phyloP scores from a whole-genome alignment of 2,329 filamentous ascomycete genomes.

The Ascochyta pisi region DNA sequence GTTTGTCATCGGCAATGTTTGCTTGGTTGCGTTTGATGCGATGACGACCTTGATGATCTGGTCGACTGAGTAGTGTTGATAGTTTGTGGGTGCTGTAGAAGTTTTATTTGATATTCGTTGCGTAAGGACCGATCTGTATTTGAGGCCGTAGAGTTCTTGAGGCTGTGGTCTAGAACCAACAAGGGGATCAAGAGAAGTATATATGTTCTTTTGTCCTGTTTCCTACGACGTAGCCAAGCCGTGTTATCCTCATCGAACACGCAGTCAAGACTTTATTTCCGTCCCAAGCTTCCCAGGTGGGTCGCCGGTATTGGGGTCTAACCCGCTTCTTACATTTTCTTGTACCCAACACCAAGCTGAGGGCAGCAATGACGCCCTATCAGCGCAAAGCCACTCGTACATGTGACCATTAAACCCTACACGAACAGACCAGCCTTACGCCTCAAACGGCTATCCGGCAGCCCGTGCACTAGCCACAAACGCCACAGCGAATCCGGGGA shows the following conservation, averaged over 20 bases:
- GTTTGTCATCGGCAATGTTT: conserved; percentile 41
- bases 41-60: conserved; percentile 1
- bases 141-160: background rate
- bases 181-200: conserved; percentile 4
- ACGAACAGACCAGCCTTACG: conserved; percentile 31
- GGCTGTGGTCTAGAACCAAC: conserved; percentile 6
- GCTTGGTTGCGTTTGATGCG: background rate
- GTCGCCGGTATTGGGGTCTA: conserved; percentile 15
- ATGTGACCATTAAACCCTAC: conserved; percentile 26
- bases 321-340: conserved; percentile 8
- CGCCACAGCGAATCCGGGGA: conserved; percentile 36
- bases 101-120: background rate
- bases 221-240: conserved; percentile 8
- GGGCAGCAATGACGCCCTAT: conserved; percentile 20
- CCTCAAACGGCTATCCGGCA: conserved; percentile 25
- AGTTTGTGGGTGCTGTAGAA: background rate
- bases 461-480: conserved; percentile 36
- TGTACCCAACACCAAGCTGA: conserved; percentile 11
- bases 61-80: conserved; percentile 9
- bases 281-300: conserved; percentile 13
- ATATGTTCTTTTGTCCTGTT: conserved; percentile 5
- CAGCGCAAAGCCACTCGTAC: conserved; percentile 11
- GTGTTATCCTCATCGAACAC: conserved; percentile 6
- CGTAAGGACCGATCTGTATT: background rate
- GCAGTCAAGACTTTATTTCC: conserved; percentile 12